Evolutionary conservation across 495 filamentous ascomycete genomes (phyloP), one percentile per base, ranked within the genome.

Genomic region (Aspergillus affinis): DNA sequence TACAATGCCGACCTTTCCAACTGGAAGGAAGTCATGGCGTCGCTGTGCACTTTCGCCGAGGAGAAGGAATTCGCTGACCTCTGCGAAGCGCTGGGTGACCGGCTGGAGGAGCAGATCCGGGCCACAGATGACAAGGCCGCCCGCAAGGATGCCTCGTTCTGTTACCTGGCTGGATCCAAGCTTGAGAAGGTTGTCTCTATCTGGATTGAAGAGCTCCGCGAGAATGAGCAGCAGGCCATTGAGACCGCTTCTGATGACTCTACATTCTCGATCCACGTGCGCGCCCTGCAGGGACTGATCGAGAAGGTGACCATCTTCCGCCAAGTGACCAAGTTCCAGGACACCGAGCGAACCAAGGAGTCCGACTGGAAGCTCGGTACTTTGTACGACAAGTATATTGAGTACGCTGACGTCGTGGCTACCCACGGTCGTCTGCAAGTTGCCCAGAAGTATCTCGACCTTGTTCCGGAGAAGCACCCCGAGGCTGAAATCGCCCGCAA

Each of bases 221-320:
- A 96, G 71, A 80, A 83, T 6, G 94, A 97, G 72, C 84, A 89
- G 62, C 85, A 84, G 23, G 87, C 84, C 36, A 78, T 92, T 62
- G 81, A 91, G 59, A 80, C 87, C 48, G 78, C 82, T 12, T 75
- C 79, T 53, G 84, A 86, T 55, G 89, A 90, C 63, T 91, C 90
- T 19, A 87, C 83, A 58, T 99, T 97, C 78, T 95, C 93, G 6
- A 84, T 98, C 51, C 95, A 98, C 63, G 94, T 93, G 52, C 85
- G 86, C 57, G 88, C 89, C 48, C 76, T 99, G 56, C 95, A 98
- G 66, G 85, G 88, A 53, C 90, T 99, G 71, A 94, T 99, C 60
- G 94, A 99, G 78, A 99, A 98, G 78, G 94, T 99, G 52, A 96
- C 92, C 2, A 86, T 99, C 46, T 98, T 99, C 85, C 89, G 94